These are phyloP conservation scores for Cadophora malorum DNA, from an alignment of 2,329 filamentous ascomycete genomes.

Conservation along the genomic window DNA sequence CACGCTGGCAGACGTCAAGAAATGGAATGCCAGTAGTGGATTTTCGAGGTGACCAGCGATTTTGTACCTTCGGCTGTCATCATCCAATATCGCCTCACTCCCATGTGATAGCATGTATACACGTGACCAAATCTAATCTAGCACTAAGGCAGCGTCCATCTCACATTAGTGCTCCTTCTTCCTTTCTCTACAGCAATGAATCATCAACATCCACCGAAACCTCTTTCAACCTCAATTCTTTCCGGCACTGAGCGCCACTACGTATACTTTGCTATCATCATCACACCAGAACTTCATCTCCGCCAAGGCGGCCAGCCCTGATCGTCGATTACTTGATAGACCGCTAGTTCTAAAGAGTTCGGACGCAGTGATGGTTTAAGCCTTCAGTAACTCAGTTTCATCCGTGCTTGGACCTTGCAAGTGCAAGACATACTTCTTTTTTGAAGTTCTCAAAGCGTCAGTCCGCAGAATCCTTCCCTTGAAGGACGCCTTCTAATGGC, in stretches of 20 bases:
- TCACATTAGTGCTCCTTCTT: not conserved
- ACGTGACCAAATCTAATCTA: not conserved
- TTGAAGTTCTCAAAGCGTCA: not conserved
- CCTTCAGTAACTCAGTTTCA: conserved; percentile 1
- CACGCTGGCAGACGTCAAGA: not conserved
- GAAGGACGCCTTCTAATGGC: not conserved
- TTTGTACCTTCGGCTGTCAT: conserved; percentile 13
- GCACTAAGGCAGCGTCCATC: not conserved
- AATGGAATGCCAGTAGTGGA: not conserved
- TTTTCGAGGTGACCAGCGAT: conserved; percentile 10
- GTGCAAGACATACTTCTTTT: conserved; percentile 10
- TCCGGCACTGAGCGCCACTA: not conserved
- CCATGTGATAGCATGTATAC: conserved; percentile 8
- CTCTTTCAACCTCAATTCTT: not conserved
- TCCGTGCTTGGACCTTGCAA: conserved; percentile 3
- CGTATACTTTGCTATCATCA: not conserved
- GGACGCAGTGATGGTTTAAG: conserved; percentile 4
- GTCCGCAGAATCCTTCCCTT: not conserved
- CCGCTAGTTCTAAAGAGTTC: not conserved
- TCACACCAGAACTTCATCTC: not conserved
- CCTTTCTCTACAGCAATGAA: not conserved
- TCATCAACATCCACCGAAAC: not conserved
- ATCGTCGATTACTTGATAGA: not conserved
- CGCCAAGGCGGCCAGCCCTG: not conserved
- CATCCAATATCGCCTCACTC: not conserved